These are phyloP conservation scores for Magnolia officinalis DNA, from an alignment of 164 flowering plant species.

Conservation along the genomic window DNA sequence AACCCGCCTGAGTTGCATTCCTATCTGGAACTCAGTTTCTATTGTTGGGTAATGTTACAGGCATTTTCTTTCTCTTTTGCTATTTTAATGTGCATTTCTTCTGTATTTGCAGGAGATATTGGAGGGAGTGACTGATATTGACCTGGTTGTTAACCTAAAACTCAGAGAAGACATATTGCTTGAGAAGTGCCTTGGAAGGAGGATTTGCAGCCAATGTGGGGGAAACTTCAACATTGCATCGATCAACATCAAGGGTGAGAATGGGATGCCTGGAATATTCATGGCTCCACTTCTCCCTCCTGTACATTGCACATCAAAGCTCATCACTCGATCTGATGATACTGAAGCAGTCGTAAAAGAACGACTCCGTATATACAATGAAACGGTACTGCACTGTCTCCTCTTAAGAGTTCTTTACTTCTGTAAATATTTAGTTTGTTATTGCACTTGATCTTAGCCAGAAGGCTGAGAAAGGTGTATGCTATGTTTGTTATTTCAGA, in stretches of 20 bases:
- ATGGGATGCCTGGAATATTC: slow-evolving; percentile 68
- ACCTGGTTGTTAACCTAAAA: slow-evolving; percentile 80
- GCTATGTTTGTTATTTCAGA: no score
- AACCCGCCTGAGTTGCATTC: no score
- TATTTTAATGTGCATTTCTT: not conserved
- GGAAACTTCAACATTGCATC: slow-evolving; percentile 71
- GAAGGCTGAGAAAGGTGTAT: not conserved
- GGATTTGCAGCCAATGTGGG: slow-evolving; percentile 86
- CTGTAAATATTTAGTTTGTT: no score
- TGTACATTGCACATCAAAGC: slow-evolving; percentile 69
- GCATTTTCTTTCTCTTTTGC: not conserved
- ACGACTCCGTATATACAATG: slow-evolving; percentile 67
- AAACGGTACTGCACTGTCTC: slow-evolving; percentile 47
- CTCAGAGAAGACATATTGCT: slow-evolving; percentile 78
- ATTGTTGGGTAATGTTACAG: not conserved
- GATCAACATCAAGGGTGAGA: slow-evolving; percentile 67
- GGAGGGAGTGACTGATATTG: slow-evolving; percentile 80
- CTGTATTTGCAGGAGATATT: slow-evolving; percentile 65
- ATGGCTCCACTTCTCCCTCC: slow-evolving; percentile 97
- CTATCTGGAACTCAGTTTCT: no score
- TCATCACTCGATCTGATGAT: slow-evolving; percentile 82
- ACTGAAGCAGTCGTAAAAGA: slow-evolving; percentile 79
- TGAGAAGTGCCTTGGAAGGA: slow-evolving; percentile 92
- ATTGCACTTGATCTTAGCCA: not conserved
- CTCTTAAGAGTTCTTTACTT: not conserved